Base-by-base conservation (phyloP, 345 rosid genomes). In the Eucalyptus tenuipes region DNA sequence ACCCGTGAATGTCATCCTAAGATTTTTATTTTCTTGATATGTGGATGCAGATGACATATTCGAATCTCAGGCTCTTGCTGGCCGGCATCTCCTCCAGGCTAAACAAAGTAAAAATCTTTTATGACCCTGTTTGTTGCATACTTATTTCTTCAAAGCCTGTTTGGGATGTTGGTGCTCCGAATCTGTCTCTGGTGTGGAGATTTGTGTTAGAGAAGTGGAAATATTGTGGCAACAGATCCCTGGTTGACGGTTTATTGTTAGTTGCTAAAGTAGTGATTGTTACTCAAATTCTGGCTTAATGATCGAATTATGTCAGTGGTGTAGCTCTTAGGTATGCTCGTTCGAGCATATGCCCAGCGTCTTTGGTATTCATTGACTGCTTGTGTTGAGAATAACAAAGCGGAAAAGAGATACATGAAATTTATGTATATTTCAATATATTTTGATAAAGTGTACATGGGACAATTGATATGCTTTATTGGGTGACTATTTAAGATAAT, bases 41-140 rank as follows among this genome's bases (percentile, higher is more conserved):
- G 57, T 4, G 57, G 42, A n/a, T 22, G 29, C 93, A 95, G 97
- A 91, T 90, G 88, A 64, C 42, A 89, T 92, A 89, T 93, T 95
- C 25, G 89, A 91, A 87, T 94, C 93, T 85, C 92, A 89, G 68
- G 88, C 87, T 86, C 90, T 89, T 87, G 86, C 90, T 80, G 93
- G 93, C 86, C 93, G 97, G 87, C 95, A 86, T 89, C 96, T 96
- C 68, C 97, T 95, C 88, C 94, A 93, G 91, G 90, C 97, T 85
- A 94, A 91, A 92, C 96, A 96, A 94, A 92, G 98, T 96, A 86
- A 87, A 87, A 50, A 40, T 82, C 52, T 66, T 50, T 27, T 27
- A n/a, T 88, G 29, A n/a, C 61, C 75, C 66, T 84, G 33, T 27
- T 57, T 49, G 14, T n/a, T 79, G 86, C 2, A 50, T 45, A 57